These are phyloP conservation scores for Globisporangium spiculum DNA, from an alignment of 352 stramenopile species.

Conservation along the genomic window DNA sequence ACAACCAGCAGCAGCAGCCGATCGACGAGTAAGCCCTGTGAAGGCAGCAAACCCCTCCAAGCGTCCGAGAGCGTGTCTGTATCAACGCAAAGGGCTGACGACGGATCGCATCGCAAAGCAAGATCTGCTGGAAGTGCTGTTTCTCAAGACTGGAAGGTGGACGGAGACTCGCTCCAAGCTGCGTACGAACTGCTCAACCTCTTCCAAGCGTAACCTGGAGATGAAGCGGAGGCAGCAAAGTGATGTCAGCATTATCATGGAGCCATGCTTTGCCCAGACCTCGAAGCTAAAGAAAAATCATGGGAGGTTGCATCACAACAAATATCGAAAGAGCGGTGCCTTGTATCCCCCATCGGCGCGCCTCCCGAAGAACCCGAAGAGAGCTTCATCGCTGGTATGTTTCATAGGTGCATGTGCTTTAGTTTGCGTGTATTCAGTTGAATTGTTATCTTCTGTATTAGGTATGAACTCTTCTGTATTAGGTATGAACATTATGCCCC, in stretches of 20 bases:
- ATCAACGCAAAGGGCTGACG: neutral
- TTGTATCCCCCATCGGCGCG: no score
- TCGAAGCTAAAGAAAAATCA: neutral
- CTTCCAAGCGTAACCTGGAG: constrained; percentile 13
- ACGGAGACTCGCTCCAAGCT: constrained; percentile 67
- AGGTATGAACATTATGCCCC: neutral
- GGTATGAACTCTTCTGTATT: no score
- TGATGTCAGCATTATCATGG: constrained; percentile 1
- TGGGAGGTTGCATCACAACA: neutral
- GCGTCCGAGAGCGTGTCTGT: neutral
- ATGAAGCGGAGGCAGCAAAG: neutral
- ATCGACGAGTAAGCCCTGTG: neutral
- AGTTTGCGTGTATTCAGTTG: neutral
- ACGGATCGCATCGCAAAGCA: neutral
- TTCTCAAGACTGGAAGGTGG: constrained; percentile 27
- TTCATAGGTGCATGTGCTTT: neutral
- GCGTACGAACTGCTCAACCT: constrained; percentile 70
- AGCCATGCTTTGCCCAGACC: neutral
- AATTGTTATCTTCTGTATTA: neutral
- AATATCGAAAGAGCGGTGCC: no score
- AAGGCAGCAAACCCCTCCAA: constrained; percentile 1
- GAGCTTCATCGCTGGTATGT: neutral
- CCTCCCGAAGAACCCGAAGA: neutral
- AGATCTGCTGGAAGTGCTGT: neutral
- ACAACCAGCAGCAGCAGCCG: neutral